phyloP scores from a whole-genome alignment of 2,329 filamentous ascomycete genomes.

The Claviceps sp. region DNA sequence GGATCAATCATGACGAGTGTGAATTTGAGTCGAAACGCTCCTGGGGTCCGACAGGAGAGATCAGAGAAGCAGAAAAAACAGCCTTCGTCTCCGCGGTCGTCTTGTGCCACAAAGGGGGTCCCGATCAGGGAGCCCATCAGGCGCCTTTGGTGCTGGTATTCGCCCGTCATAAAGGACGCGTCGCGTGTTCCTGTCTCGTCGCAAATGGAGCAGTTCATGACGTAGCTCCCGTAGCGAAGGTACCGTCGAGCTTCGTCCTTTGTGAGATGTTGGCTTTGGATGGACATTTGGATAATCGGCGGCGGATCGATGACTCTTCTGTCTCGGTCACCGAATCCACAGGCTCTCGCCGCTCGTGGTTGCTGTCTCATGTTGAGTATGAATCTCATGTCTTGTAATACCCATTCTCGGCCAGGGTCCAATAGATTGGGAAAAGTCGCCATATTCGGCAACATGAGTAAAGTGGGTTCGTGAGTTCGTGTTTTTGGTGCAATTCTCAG shows the following conservation, averaged over 20 bases:
- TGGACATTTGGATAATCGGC: slow-evolving; percentile 62
- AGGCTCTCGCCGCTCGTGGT: slow-evolving; percentile 63
- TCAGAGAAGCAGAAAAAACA: slow-evolving; percentile 83
- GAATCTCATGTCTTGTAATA: slow-evolving; percentile 15
- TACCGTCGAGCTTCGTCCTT: slow-evolving; percentile 37
- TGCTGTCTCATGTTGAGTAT: slow-evolving; percentile 52
- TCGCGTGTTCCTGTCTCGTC: slow-evolving; percentile 55
- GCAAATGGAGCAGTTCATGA: slow-evolving; percentile 66
- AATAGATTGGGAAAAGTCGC: slow-evolving; percentile 15
- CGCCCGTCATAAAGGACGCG: slow-evolving; percentile 56
- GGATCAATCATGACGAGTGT: slow-evolving; percentile 60
- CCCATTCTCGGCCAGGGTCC: slow-evolving; percentile 8
- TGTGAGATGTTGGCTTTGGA: slow-evolving; percentile 43
- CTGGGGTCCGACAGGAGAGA: slow-evolving; percentile 64
- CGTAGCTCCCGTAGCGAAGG: slow-evolving; percentile 50
- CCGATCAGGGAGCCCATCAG: slow-evolving; percentile 71
- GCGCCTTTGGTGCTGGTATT: slow-evolving; percentile 57
- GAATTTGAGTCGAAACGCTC: slow-evolving; percentile 62
- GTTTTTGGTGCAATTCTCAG: neutral
- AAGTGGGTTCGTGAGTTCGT: neutral
- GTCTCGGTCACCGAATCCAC: slow-evolving; percentile 72
- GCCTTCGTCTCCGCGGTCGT: slow-evolving; percentile 59
- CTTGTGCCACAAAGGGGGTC: slow-evolving; percentile 61
- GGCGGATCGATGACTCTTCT: slow-evolving; percentile 72
- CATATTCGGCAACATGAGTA: neutral